A percentile compares a stretch with the other conserved stretches of the same genome.
These are phyloP conservation scores for Fusarium nurragi DNA, from an alignment of 2,329 filamentous ascomycete genomes.

Conservation along the genomic window DNA sequence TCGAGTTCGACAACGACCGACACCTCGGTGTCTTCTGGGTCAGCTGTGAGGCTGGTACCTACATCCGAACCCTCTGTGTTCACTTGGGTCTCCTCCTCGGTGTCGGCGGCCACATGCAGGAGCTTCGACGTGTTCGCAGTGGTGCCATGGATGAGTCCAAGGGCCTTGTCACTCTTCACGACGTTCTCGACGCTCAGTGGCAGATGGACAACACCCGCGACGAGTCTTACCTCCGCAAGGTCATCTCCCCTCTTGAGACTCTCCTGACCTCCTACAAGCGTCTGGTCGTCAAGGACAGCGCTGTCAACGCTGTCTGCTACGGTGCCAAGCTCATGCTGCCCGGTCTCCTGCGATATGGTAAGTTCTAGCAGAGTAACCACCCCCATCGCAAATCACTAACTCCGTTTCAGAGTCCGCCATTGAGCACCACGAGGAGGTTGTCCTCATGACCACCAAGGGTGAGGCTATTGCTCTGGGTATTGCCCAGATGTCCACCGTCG, in stretches of 20 bases:
- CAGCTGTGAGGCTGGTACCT: slow-evolving; percentile 95
- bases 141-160: slow-evolving; percentile 95
- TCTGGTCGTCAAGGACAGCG: slow-evolving; percentile 87
- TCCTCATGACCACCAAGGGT: slow-evolving; percentile 98
- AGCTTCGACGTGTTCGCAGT: slow-evolving; percentile 90
- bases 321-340: slow-evolving; percentile 99
- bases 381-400: slow-evolving; percentile 42
- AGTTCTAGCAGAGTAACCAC: slow-evolving; percentile 45
- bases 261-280: slow-evolving; percentile 94
- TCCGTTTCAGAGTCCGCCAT: slow-evolving; percentile 77
- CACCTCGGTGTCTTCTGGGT: slow-evolving; percentile 99
- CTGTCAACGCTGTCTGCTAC: slow-evolving; percentile 96
- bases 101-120: slow-evolving; percentile 98
- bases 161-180: slow-evolving; percentile 89
- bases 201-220: slow-evolving; percentile 94
- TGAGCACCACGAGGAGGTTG: slow-evolving; percentile 94
- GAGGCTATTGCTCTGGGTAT: slow-evolving; percentile 97
- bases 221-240: slow-evolving; percentile 88
- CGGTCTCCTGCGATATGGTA: slow-evolving; percentile 89
- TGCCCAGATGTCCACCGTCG: slow-evolving; percentile 97
- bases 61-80: slow-evolving; percentile 97
- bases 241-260: slow-evolving; percentile 92
- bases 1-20: slow-evolving; percentile 98
- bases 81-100: slow-evolving; percentile 81
- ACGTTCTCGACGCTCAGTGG: slow-evolving; percentile 92